Conservation (phyloP, 73 alveolate species). For the Paramecium pentaurelia region DNA sequence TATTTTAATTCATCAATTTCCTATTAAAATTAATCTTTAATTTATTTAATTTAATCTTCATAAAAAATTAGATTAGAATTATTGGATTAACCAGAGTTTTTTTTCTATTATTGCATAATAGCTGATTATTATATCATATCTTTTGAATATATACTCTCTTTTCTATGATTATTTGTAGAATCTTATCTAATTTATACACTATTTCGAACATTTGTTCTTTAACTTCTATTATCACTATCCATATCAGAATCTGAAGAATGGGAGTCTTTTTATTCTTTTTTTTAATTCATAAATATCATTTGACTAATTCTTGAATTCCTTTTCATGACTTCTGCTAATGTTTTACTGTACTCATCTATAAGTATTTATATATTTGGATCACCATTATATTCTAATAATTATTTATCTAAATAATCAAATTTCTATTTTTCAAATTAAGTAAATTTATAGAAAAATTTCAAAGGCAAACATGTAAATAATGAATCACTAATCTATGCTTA, state of each 20-base stretch:
- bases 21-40: not conserved
- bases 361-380: not conserved
- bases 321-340: not conserved
- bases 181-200: not conserved
- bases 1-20: not conserved
- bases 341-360: not conserved
- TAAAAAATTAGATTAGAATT: not conserved
- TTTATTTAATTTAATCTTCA: not conserved
- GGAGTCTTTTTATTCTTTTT: not conserved
- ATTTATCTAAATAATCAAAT: conserved; percentile 12
- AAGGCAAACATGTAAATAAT: not conserved
- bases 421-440: not conserved
- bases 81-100: not conserved
- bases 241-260: not conserved
- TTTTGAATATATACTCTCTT: not conserved
- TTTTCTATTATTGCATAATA: not conserved
- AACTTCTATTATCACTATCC: not conserved
- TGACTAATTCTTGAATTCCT: not conserved
- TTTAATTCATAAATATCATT: not conserved
- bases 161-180: not conserved
- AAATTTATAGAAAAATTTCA: not conserved
- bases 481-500: not conserved
- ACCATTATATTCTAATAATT: not conserved
- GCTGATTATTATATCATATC: not conserved
- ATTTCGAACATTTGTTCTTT: not conserved